phyloP scores from a whole-genome alignment of 2,329 filamentous ascomycete species.

The Nannizziopsis barbatae region DNA sequence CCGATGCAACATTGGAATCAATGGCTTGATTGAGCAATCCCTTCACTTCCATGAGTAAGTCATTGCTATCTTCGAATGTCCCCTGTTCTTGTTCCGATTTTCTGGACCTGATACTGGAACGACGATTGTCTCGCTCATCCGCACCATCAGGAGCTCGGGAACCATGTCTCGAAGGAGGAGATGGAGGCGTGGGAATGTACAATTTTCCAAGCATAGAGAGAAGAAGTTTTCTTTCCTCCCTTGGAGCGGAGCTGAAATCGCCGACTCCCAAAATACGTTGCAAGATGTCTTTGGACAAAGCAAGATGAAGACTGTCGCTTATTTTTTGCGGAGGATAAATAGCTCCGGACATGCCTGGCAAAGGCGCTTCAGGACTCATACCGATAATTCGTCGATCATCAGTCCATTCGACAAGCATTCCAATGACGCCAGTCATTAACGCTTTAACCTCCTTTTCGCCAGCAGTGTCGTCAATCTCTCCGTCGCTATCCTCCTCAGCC shows the following conservation, averaged over 20 bases:
- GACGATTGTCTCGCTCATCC: slow-evolving; percentile 47
- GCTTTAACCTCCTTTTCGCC: slow-evolving; percentile 46
- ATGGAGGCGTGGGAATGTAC: slow-evolving; percentile 58
- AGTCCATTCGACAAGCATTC: slow-evolving; percentile 80
- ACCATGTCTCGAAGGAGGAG: slow-evolving; percentile 46
- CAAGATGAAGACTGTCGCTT: slow-evolving; percentile 68
- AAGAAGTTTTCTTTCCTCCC: slow-evolving; percentile 77
- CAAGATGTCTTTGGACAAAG: slow-evolving; percentile 65
- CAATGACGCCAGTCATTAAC: slow-evolving; percentile 64
- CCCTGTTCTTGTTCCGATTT: slow-evolving; percentile 31
- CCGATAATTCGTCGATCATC: slow-evolving; percentile 69
- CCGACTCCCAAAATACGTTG: slow-evolving; percentile 54
- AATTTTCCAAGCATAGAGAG: slow-evolving; percentile 72
- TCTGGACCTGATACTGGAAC: slow-evolving; percentile 36
- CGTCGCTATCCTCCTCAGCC: slow-evolving; percentile 61
- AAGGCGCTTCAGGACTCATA: slow-evolving; percentile 44
- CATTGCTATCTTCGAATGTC: slow-evolving; percentile 42
- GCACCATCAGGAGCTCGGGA: slow-evolving; percentile 39
- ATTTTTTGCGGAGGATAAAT: slow-evolving; percentile 37
- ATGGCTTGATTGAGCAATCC: slow-evolving; percentile 49
- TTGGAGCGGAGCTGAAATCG: slow-evolving; percentile 25
- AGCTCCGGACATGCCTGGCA: slow-evolving; percentile 40
- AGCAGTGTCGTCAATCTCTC: slow-evolving; percentile 65
- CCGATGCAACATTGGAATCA: slow-evolving; percentile 34
- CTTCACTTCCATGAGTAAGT: slow-evolving; percentile 44